Evolutionary conservation across 2,329 filamentous ascomycete species (phyloP), one percentile per base, ranked within the genome.

Genomic region (Berkeleyomyces basicola): DNA sequence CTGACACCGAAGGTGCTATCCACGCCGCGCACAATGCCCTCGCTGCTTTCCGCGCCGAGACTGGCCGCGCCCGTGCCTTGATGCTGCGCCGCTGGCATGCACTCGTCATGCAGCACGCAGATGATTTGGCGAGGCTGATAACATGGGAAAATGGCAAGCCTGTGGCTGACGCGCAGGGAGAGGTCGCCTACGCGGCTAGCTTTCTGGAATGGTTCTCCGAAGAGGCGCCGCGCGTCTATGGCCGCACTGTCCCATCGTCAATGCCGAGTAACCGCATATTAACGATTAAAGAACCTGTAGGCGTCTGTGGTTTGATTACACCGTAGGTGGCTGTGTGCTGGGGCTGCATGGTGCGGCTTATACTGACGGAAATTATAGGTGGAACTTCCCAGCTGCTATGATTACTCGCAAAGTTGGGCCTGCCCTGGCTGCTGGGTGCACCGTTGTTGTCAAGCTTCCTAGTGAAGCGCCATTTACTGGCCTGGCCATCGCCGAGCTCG

Each of bases 111-210:
- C 86, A 86, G 65, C 90, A 95, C 68, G 78, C 82, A 57, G 88
- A 91, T 39, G 90, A 95, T 70, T 77, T 95, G 40, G 87, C 88
- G 6, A 88, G 79, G 65, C 78, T 95, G 66, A 90, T 95, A 69
- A 93, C 89, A 46, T 88, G 86, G 84, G 90, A 95, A 76, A 95
- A 95, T 67, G 90, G 90, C 67, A 95, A 95, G 77, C 88, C 90
- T 1, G 70, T 87, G 37, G 82, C 86, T 39, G 87, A 91, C 70
- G 85, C 87, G 43, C 82, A 82, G 70, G 85, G 83, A 44, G 87
- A 91, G 74, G 82, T 84, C 6, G 76, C 78, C 43, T 90, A 90
- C 69, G 86, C 87, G 7, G 83, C 87, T 64, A 83, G 79, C 71
- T 91, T 90, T 72, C 82, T 89, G 65, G 85, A 89, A 73, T 91